phyloP scores from a whole-genome alignment of 768 basidiomycete genomes.

The Ephemerocybe angulata region DNA sequence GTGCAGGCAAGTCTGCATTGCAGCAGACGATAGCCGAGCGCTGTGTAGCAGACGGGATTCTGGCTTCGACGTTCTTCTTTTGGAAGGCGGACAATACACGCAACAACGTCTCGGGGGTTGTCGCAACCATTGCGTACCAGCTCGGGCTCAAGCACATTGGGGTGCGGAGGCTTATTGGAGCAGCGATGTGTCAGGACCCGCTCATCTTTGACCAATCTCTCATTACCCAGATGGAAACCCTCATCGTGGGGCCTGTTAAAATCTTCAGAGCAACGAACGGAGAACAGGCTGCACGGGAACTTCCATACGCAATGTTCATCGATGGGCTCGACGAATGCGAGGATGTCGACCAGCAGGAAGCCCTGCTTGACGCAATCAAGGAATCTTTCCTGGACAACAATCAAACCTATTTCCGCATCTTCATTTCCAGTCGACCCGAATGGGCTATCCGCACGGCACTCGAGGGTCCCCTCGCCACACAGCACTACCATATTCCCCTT shows the following conservation, averaged over 20 bases:
- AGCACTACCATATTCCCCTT: neutral
- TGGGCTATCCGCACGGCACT: slow-evolving; percentile 7
- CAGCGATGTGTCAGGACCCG: neutral
- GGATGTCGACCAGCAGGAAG: slow-evolving; percentile 5
- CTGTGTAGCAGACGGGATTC: neutral
- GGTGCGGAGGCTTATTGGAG: neutral
- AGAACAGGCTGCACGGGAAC: neutral
- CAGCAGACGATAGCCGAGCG: slow-evolving; percentile 10
- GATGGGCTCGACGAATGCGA: slow-evolving; percentile 15
- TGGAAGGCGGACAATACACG: neutral
- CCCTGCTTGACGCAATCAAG: slow-evolving; percentile 8
- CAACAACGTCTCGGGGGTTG: slow-evolving; percentile 4
- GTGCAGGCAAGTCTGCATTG: slow-evolving; percentile 5
- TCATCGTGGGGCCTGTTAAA: slow-evolving; percentile 3
- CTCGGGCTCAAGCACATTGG: neutral
- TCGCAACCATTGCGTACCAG: slow-evolving; percentile 12
- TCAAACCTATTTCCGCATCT: slow-evolving; percentile 7
- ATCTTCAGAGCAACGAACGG: neutral
- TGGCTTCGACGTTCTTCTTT: slow-evolving; percentile 13
- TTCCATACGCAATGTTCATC: slow-evolving; percentile 1
- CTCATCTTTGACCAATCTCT: neutral
- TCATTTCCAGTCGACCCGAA: slow-evolving; percentile 16
- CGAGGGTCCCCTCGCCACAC: neutral
- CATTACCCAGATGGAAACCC: slow-evolving; percentile 8
- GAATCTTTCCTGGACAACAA: neutral